Conservation (phyloP, 352 stramenopile species). For the Pythium vanterpoolii region DNA sequence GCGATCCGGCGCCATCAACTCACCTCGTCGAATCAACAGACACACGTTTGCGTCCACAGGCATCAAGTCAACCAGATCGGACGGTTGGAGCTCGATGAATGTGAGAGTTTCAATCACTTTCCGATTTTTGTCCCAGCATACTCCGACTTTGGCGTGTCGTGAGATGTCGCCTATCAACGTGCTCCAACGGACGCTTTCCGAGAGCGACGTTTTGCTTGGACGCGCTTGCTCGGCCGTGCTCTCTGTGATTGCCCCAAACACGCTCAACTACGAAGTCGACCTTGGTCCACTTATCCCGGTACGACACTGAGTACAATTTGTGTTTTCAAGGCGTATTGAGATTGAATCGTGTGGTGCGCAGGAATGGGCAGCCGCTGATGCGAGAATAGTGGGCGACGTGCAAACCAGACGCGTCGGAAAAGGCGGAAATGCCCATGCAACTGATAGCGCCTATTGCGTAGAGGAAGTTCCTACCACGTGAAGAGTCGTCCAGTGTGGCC, state of each 20-base stretch:
- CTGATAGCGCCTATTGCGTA: background rate
- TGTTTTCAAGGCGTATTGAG: background rate
- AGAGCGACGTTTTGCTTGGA: conserved; percentile 1
- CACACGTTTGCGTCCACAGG: no score
- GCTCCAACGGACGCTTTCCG: conserved; percentile 1
- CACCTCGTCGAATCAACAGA: no score
- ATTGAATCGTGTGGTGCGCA: no score
- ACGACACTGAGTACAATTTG: background rate
- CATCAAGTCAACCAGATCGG: no score
- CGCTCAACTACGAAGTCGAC: conserved; percentile 10
- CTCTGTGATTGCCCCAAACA: conserved; percentile 1
- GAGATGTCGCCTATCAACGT: background rate
- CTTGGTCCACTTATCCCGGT: conserved; percentile 14
- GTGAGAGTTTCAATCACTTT: background rate
- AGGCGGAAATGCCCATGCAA: background rate
- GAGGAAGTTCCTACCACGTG: no score
- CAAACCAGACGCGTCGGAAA: background rate
- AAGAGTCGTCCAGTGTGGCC: no score
- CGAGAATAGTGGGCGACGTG: background rate
- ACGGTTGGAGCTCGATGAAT: background rate
- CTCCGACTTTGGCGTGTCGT: no score
- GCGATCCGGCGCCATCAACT: no score
- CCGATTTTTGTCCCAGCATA: background rate
- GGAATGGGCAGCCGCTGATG: conserved; percentile 10
- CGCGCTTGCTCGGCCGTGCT: conserved; percentile 4